Conservation (phyloP, 352 stramenopile genomes). For the Phytophthora palmivora region DNA sequence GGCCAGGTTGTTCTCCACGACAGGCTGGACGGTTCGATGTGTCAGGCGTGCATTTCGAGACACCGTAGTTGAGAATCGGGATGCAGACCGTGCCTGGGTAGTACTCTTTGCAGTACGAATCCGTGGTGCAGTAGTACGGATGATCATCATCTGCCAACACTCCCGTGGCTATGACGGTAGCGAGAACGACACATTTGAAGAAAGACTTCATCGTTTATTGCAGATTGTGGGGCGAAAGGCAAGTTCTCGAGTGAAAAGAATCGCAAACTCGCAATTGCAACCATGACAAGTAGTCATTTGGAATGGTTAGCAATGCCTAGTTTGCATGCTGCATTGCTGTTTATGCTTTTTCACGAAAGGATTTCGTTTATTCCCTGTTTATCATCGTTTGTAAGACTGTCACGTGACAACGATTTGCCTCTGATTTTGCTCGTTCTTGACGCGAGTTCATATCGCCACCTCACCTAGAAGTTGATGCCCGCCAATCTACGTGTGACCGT, state of each 20-base stretch:
- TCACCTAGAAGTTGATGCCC: slow-evolving; percentile 3
- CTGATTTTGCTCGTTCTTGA: slow-evolving; percentile 8
- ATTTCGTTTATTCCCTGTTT: not conserved
- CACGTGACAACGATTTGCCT: not conserved
- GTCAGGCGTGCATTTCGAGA: slow-evolving; percentile 83
- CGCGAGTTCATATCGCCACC: not conserved
- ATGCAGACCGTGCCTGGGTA: slow-evolving; percentile 77
- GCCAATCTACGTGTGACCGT: too few relatives aligned
- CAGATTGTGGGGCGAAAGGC: not conserved
- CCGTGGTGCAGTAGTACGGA: slow-evolving; percentile 58
- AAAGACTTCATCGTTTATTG: slow-evolving; percentile 37
- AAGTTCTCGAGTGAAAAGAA: slow-evolving; percentile 10
- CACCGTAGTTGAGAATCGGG: slow-evolving; percentile 68
- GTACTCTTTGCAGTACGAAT: slow-evolving; percentile 62
- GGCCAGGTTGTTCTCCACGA: slow-evolving; percentile 60
- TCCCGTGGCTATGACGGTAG: slow-evolving; percentile 16
- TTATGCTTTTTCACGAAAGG: not conserved
- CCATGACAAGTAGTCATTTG: too few relatives aligned
- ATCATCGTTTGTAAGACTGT: not conserved
- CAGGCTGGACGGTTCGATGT: slow-evolving; percentile 66
- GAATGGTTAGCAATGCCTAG: too few relatives aligned
- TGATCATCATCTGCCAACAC: slow-evolving; percentile 28
- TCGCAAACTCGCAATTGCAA: not conserved
- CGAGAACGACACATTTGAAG: slow-evolving; percentile 32
- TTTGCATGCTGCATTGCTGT: too few relatives aligned